Evolutionary conservation across 176 grass and related monocot species (phyloP), one percentile per base, ranked within the genome.

Genomic region (Canna indica): DNA sequence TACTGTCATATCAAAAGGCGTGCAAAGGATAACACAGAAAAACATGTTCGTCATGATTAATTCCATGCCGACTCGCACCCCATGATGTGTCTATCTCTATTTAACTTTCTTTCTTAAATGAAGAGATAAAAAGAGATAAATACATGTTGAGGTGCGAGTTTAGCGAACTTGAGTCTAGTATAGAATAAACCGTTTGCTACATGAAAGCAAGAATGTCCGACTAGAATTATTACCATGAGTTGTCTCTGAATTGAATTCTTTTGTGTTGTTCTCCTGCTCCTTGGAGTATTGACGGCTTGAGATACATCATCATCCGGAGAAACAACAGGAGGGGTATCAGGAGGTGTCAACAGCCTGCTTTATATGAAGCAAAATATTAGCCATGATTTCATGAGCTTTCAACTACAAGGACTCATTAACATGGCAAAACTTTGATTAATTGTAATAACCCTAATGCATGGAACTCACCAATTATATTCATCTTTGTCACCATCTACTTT

Each of bases 401-500:
- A n/a, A n/a, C n/a, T n/a, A n/a, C n/a, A n/a, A n/a, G n/a, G n/a
- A n/a, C n/a, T n/a, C n/a, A n/a, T n/a, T n/a, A n/a, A n/a, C n/a
- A n/a, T n/a, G n/a, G n/a, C n/a, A n/a, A 38, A 35, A 16, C 33
- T 36, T 32, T 0, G 62, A 36, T 65, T 36, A 16, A 22, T 34
- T 65, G 7, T 1, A 1, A 20, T 22, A 18, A 6, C 1, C 4
- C 26, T 73, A 69, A 33, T 53, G 41, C 46, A 77, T 50, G 41
- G 54, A 74, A 39, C 88, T 81, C 75, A 97, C 93, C 93, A 97
- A 71, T 97, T 88, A 69, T 92, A 97, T 77, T 97, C 93, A 70
- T 97, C 85, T 76, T 92, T 90, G 59, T 83, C 80, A 73, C 82
- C 86, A 75, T 90, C 88, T 27, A 36, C 69, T 69, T 96, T 81